Evolutionary conservation across 805 yeast genomes (phyloP).

Genomic region (Metschnikowia chrysomelidarum): DNA sequence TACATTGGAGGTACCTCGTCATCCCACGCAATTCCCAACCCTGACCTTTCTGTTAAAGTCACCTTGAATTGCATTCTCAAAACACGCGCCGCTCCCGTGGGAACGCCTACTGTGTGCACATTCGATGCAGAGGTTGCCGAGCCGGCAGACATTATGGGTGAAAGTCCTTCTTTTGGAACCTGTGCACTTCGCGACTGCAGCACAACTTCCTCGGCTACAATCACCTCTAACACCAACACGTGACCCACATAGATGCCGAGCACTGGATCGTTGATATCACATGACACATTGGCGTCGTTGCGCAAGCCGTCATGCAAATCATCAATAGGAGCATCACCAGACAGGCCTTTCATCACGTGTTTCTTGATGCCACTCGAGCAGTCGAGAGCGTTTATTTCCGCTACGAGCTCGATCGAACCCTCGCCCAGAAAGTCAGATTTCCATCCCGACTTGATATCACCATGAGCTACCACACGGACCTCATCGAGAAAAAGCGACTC

Average conservation of each 20-base stretch:
- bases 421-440: slow-evolving; percentile 79
- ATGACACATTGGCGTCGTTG: slow-evolving; percentile 56
- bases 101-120: slow-evolving; percentile 50
- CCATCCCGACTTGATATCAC: slow-evolving; percentile 92
- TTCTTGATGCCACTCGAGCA: slow-evolving; percentile 51
- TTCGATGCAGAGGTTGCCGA: slow-evolving; percentile 17
- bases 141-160: slow-evolving; percentile 26
- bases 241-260: slow-evolving; percentile 78
- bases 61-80: slow-evolving; percentile 90
- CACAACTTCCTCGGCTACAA: slow-evolving; percentile 88
- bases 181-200: slow-evolving; percentile 28
- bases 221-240: slow-evolving; percentile 75
- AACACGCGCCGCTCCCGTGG: slow-evolving; percentile 95
- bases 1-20: slow-evolving; percentile 98
- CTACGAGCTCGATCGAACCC: slow-evolving; percentile 79
- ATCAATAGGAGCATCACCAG: slow-evolving; percentile 30
- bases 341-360: slow-evolving; percentile 45
- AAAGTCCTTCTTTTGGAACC: slow-evolving; percentile 18
- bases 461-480: slow-evolving; percentile 66
- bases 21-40: slow-evolving; percentile 97
- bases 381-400: slow-evolving; percentile 61
- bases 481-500: slow-evolving; percentile 62
- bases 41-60: slow-evolving; percentile 84
- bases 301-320: slow-evolving; percentile 27
- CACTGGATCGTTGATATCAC: slow-evolving; percentile 81